Conservation (phyloP, 2,329 filamentous ascomycete species). For the Claviceps sp. region DNA sequence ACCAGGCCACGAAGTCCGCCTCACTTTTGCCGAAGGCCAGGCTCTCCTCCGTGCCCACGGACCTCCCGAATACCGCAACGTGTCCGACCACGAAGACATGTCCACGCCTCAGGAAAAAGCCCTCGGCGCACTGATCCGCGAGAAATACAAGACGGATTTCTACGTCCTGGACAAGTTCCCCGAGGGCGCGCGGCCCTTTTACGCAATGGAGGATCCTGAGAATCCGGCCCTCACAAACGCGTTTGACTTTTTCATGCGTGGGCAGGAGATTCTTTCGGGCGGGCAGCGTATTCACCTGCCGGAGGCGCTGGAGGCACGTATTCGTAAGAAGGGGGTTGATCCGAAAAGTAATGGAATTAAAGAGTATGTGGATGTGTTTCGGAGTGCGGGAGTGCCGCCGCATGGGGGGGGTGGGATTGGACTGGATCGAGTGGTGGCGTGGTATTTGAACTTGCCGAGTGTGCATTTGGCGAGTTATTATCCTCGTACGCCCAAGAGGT, state of each 20-base stretch:
- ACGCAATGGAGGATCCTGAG: constrained; percentile 45
- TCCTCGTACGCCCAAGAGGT: constrained; percentile 46
- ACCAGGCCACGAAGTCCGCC: constrained; percentile 58
- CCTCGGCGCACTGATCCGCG: constrained; percentile 72
- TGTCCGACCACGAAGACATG: constrained; percentile 67
- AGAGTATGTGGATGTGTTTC: constrained; percentile 77
- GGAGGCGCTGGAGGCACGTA: constrained; percentile 59
- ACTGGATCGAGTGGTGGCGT: constrained; percentile 70
- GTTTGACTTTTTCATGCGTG: constrained; percentile 79
- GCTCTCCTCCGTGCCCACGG: constrained; percentile 65
- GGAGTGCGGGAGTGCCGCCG: constrained; percentile 69
- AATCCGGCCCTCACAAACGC: constrained; percentile 40
- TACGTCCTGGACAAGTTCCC: constrained; percentile 97
- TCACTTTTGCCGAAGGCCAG: constrained; percentile 68
- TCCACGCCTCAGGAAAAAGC: constrained; percentile 73
- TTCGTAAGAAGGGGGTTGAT: constrained; percentile 69
- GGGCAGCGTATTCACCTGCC: constrained; percentile 85
- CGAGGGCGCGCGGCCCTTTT: constrained; percentile 42
- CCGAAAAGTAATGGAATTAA: constrained; percentile 63
- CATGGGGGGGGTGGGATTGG: constrained; percentile 86
- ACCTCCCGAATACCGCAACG: constrained; percentile 49
- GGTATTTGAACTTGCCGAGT: constrained; percentile 44
- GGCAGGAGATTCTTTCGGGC: constrained; percentile 84
- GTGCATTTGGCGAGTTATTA: constrained; percentile 46
- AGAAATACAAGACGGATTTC: constrained; percentile 91